Evolutionary conservation across 1,284 basidiomycete species (phyloP), one percentile per base, ranked within the genome.

Genomic region (Naganishia albida): DNA sequence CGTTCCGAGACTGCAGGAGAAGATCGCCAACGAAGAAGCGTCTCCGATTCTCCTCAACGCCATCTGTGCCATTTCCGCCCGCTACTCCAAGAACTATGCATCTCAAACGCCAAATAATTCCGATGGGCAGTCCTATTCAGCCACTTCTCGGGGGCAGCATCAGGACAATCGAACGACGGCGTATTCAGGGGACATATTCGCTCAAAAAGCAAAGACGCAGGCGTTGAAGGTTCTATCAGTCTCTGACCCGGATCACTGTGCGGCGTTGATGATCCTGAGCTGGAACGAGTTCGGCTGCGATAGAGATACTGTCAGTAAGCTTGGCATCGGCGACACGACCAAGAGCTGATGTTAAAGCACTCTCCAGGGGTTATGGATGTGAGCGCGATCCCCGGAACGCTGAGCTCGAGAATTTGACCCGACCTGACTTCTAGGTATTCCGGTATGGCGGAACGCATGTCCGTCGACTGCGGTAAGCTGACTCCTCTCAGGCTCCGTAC

Each of bases 241-340:
- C 10, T 59, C 70, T 7, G 57, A 63, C 20, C 46, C 50, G n/a
- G 62, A 67, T 23, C 64, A 67, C 44, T 66, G 68, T 10, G 34
- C 64, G 55, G 67, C 68, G 7, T 48, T 71, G n/a, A 16, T 71
- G 40, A 48, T 71, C 6, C 60, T 71, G 50, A 70, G 68, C 64
- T 71, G 70, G 70, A 65, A 69, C 46, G 70, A 71, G 62, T 71
- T 71, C 49, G 70, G 57, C 2, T 65, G 62, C 20, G 70, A 71
- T 46, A 63, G 70, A n/a, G 70, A 69, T 62, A 46, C 55, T 7
- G 68, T 70, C 43, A 67, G 68, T 59, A 2, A 10, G 8, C 13
- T 40, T 2, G 46, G n/a, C 30, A 6, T 15, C 8, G 44, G 15
- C 30, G 10, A 44, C 49, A n/a, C 51, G 49, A 49, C 38, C 20